Evolutionary conservation across 768 basidiomycete species (phyloP).

Genomic region (Phylloporus scabripes): DNA sequence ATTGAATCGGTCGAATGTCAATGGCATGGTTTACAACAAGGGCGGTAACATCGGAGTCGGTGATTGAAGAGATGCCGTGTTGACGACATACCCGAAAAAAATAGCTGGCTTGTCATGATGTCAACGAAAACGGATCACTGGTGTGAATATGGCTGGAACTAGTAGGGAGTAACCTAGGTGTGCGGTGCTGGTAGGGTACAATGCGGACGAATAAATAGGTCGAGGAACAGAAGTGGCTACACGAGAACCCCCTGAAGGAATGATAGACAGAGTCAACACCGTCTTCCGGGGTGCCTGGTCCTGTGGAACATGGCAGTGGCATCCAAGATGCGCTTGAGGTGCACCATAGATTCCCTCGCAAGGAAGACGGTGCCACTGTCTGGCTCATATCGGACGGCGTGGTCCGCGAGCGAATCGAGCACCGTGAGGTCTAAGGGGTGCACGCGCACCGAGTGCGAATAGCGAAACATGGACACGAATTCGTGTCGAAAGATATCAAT

Average conservation of each 20-base stretch:
- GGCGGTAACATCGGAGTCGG: conserved; percentile 2
- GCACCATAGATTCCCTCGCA: conserved; percentile 39
- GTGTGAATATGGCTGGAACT: background rate
- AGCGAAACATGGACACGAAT: conserved; percentile 61
- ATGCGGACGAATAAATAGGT: conserved; percentile 8
- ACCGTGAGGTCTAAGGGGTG: conserved; percentile 38
- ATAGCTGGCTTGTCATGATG: background rate
- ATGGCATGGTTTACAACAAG: background rate
- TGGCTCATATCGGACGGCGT: conserved; percentile 48
- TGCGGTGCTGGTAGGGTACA: conserved; percentile 17
- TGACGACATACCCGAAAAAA: background rate
- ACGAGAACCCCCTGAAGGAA: background rate
- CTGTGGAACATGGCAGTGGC: conserved; percentile 15
- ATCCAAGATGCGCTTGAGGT: conserved; percentile 27
- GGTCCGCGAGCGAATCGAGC: conserved; percentile 46
- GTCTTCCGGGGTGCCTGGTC: conserved; percentile 9
- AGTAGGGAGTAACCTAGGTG: background rate
- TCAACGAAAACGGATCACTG: background rate
- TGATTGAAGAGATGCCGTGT: conserved; percentile 7
- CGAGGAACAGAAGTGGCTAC: background rate
- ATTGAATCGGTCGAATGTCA: too few relatives aligned
- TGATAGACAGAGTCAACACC: conserved; percentile 5
- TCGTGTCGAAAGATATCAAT: conserved; percentile 40
- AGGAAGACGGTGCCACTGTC: conserved; percentile 57
- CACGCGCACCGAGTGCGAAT: conserved; percentile 42